Percentiles rank a stretch among this genome's conserved stretches.
Conservation (phyloP, 2,329 filamentous ascomycete species). For the Oidium heveae region DNA sequence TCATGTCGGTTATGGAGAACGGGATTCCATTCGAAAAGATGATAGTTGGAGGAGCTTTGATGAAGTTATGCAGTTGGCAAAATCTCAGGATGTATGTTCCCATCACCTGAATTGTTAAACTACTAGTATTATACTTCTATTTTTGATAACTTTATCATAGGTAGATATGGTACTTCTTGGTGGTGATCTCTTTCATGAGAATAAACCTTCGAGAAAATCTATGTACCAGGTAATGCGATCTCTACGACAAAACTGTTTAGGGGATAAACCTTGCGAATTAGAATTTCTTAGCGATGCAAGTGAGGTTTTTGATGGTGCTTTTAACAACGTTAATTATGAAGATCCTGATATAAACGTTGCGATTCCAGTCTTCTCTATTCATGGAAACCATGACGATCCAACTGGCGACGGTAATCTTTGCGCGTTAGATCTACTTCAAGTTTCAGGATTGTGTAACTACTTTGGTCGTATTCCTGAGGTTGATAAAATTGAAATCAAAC, state of each 20-base stretch:
- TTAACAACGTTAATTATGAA: slow-evolving; percentile 92
- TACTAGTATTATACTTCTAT: neutral
- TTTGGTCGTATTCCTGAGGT: slow-evolving; percentile 79
- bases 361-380: slow-evolving; percentile 93
- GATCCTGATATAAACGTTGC: slow-evolving; percentile 92
- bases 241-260: slow-evolving; percentile 75
- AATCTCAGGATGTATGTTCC: slow-evolving; percentile 44
- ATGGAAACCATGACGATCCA: slow-evolving; percentile 94
- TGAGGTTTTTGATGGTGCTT: slow-evolving; percentile 71
- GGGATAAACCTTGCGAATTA: slow-evolving; percentile 84
- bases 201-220: slow-evolving; percentile 83
- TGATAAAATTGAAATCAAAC: slow-evolving; percentile 82
- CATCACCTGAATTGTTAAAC: neutral
- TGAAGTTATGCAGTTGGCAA: slow-evolving; percentile 77
- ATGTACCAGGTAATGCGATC: slow-evolving; percentile 97
- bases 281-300: slow-evolving; percentile 85
- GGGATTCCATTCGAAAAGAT: slow-evolving; percentile 79
- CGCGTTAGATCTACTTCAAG: slow-evolving; percentile 72
- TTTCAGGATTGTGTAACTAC: slow-evolving; percentile 83
- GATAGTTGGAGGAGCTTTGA: slow-evolving; percentile 95
- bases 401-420: slow-evolving; percentile 88
- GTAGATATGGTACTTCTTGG: slow-evolving; percentile 92
- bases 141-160: slow-evolving; percentile 13
- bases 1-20: slow-evolving; percentile 90
- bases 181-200: slow-evolving; percentile 92